Base-by-base conservation (phyloP, 495 filamentous ascomycete species). In the Bryoglossum gracile region DNA sequence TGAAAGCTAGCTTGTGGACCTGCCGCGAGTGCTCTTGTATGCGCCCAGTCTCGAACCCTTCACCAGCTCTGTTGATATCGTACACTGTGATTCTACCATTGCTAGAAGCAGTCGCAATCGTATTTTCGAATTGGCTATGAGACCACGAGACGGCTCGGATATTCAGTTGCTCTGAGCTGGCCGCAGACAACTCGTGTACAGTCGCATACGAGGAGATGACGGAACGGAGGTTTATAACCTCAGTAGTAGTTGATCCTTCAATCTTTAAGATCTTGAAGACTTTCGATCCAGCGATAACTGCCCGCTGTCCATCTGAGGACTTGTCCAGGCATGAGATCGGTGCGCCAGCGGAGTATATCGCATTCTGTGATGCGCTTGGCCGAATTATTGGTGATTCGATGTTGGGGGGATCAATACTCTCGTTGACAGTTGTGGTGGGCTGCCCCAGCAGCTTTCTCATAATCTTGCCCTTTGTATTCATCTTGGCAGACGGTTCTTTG, bases 1-100 rank as follows among this genome's bases (percentile, higher is more conserved):
- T 95, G 65, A 96, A 87, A 34, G 87, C 89, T 30, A 98, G 71
- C 53, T 81, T 81, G 65, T 98, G 91, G 48, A 98, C 84, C 72
- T 95, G 91, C 44, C 94, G 85, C 48, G 75, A 78, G 65, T 96
- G 94, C 61, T 95, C 91, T 3, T 67, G 67, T 17, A 70, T 74
- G 46, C 88, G 80, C 47, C 80, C 82, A 44, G 83, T 72, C 60
- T 94, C 88, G 25, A 94, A 65, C 23, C 81, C 81, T 36, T 80
- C 42, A 2, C 71, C 71, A 6, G 46, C 52, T 6, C 43, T 51
- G 54, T 81, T 80, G 48, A 94, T 68, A 70, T 95, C 88, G 63
- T 94, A 95, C 54, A 89, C 70, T 43, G 89, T 81, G 54, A 95
- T 86, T 62, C 86, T 87, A 48, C 89, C 89, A 66, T 84, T 89